Evolutionary conservation across 345 rosid genomes (phyloP), one percentile per base, ranked within the genome.

Genomic region (Pistacia vera): DNA sequence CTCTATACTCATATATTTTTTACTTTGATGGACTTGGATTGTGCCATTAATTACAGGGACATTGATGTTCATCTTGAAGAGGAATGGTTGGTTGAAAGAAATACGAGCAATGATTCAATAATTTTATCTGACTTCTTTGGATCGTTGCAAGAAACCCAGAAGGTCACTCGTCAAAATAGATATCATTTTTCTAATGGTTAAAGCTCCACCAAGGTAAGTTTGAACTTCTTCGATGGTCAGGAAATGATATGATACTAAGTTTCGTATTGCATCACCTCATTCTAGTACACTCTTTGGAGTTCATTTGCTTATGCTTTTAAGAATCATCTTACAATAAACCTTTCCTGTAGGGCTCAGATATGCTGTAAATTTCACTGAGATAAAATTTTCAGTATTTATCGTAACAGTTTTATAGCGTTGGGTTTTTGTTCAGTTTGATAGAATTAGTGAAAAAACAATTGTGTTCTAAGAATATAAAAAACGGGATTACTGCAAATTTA

Each of bases 51-150:
- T 41, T 57, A 56, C 83, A 93, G 97, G 91, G 98, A 95, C 72
- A 85, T 92, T 74, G 84, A 85, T 62, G 88, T 95, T 80, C 79
- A 77, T 73, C 90, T 95, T 82, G 84, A 86, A 83, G 96, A 92
- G 75, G 92, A 93, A 70, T 92, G 93, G 96, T 81, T 95, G 71
- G 81, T 78, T 72, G 85, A 88, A 72, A 89, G 98, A 83, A 89
- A 92, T 35, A 51, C 83, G 54, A 22, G 85, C 80, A 86, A 89
- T 62, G 99, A 90, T 85, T 85, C 91, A 71, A 56, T 65, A 59
- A 82, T 77, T 74, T 64, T 93, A 11, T 86, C 93, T 52, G 75
- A 83, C 81, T 83, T 91, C 57, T 61, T 87, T 72, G 76, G 81
- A 66, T 73, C 71, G 74, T 74, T 85, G 82, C 81, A 79, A 81